A percentile compares a stretch with the other conserved stretches of the same genome.
These are phyloP conservation scores for Neospermospora avenae DNA, from an alignment of 2,329 filamentous ascomycete genomes.

Conservation along the genomic window DNA sequence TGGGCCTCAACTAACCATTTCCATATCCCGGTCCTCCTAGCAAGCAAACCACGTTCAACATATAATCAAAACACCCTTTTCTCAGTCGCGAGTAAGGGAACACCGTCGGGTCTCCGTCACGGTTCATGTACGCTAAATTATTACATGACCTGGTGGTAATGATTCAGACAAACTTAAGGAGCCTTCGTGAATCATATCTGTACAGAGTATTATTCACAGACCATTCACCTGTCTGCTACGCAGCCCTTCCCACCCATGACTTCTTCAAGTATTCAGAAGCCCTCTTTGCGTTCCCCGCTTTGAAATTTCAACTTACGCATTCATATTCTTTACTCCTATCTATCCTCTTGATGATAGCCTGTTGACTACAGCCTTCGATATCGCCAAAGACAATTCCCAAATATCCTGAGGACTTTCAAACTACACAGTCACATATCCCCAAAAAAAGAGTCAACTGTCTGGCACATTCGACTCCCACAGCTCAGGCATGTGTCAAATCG, in stretches of 20 bases:
- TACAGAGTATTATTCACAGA: background rate
- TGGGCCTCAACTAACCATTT: too few species aligned
- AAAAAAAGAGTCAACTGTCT: background rate
- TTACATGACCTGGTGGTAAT: conserved; percentile 7
- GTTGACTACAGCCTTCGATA: background rate
- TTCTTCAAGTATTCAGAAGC: background rate
- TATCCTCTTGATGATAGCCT: background rate
- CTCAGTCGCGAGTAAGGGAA: background rate
- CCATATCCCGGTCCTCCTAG: background rate
- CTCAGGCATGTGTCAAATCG: conserved; percentile 29
- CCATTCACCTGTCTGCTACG: background rate
- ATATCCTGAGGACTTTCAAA: too few species aligned
- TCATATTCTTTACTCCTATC: background rate
- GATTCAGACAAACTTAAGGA: background rate
- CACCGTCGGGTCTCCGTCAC: background rate
- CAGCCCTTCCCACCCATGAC: background rate
- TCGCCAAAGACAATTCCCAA: too few species aligned
- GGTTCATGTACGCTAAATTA: conserved; percentile 1
- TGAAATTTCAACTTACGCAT: background rate
- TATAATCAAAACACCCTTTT: background rate
- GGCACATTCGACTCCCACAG: background rate
- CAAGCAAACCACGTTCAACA: background rate
- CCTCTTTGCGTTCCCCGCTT: background rate
- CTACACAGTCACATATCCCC: background rate
- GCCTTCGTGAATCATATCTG: conserved; percentile 3